Percentiles rank a stretch among this genome's conserved stretches.
These are phyloP conservation scores for Microsporum ferrugineum DNA, from an alignment of 2,329 filamentous ascomycete species.

Conservation along the genomic window DNA sequence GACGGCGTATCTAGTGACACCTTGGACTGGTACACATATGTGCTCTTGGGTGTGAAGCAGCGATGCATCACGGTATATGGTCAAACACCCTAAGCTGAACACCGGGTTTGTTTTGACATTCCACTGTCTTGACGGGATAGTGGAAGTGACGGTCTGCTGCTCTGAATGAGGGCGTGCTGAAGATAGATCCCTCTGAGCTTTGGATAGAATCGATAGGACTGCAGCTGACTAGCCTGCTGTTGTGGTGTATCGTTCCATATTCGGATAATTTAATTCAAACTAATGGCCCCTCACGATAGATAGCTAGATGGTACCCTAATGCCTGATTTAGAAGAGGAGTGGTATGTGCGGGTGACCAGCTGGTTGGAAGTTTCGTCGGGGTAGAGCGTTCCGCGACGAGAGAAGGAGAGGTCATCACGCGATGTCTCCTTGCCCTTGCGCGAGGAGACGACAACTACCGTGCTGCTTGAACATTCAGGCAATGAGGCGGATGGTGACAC, in stretches of 20 bases:
- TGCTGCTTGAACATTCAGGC: neutral
- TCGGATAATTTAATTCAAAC: neutral
- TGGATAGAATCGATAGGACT: no score
- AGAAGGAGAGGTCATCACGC: neutral
- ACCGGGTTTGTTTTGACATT: neutral
- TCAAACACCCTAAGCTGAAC: neutral
- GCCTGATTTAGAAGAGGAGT: neutral
- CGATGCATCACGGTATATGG: neutral
- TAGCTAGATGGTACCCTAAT: neutral
- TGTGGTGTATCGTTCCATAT: neutral
- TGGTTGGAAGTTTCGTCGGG: neutral
- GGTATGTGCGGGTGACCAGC: neutral
- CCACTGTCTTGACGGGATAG: neutral
- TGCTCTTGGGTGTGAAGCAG: neutral
- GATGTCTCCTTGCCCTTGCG: neutral
- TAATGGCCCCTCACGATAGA: neutral
- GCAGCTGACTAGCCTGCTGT: neutral
- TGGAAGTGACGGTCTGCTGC: neutral
- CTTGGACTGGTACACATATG: neutral
- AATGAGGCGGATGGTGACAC: neutral
- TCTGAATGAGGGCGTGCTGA: neutral
- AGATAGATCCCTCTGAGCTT: neutral
- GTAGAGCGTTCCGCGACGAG: neutral
- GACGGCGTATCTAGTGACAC: neutral
- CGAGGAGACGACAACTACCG: neutral